Evolutionary conservation across 768 basidiomycete species (phyloP).

Genomic region (Panaeolus cyanescens): DNA sequence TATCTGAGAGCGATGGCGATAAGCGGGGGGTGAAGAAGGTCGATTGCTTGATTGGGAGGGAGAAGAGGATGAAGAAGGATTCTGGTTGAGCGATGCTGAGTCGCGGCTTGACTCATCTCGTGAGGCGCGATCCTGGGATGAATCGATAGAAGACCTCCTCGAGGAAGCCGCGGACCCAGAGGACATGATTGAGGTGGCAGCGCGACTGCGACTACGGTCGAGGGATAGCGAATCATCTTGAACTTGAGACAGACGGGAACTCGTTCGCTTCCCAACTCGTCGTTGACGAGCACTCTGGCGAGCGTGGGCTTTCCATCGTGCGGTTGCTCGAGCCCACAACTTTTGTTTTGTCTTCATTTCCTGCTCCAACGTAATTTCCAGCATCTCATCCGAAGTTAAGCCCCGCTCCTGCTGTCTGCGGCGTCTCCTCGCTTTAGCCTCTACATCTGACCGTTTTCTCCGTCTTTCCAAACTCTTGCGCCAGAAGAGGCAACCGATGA

Average conservation of each 20-base stretch:
- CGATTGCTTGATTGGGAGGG: conserved; percentile 11
- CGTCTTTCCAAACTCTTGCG: conserved; percentile 40
- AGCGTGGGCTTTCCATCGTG: conserved; percentile 68
- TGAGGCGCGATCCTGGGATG: conserved; percentile 12
- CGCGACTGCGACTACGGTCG: conserved; percentile 19
- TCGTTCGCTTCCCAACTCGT: conserved; percentile 40
- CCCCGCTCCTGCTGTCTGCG: conserved; percentile 16
- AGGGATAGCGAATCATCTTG: conserved; percentile 24
- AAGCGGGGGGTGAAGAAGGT: conserved; percentile 37
- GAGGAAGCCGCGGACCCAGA: conserved; percentile 24
- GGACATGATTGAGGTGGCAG: conserved; percentile 12
- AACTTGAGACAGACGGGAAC: conserved; percentile 23
- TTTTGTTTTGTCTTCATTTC: conserved; percentile 54
- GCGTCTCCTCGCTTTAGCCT: conserved; percentile 43
- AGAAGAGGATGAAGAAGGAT: conserved; percentile 13
- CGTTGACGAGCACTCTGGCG: conserved; percentile 64
- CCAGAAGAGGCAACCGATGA: conserved; percentile 64
- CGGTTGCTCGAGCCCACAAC: conserved; percentile 65
- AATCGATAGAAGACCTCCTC: conserved; percentile 31
- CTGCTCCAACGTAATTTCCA: conserved; percentile 38
- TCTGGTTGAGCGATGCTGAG: conserved; percentile 15
- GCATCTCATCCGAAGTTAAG: conserved; percentile 25
- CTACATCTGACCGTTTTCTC: conserved; percentile 46
- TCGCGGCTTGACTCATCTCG: conserved; percentile 5
- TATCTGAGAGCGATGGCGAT: conserved; percentile 34